Conservation (phyloP, 2,329 filamentous ascomycete genomes). For the Aspergillus clavatus region DNA sequence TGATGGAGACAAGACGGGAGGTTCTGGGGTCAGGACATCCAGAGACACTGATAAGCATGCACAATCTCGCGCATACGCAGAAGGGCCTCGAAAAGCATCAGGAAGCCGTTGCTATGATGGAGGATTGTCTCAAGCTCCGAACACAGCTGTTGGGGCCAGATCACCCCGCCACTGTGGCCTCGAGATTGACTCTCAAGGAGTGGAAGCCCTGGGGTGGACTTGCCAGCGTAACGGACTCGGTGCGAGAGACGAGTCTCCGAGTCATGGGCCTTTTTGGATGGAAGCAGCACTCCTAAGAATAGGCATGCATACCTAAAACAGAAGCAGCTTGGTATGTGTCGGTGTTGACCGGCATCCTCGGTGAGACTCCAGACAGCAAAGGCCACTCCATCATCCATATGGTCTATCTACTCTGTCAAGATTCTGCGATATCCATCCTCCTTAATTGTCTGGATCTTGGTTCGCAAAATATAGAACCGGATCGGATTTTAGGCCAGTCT, state of each 20-base stretch:
- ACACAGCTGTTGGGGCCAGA: neutral
- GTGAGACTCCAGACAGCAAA: too few species aligned
- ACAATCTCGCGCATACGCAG: neutral
- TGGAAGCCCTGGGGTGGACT: neutral
- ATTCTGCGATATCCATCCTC: too few species aligned
- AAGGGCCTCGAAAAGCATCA: slow-evolving; percentile 3
- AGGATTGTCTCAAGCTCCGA: neutral
- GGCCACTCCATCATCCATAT: too few species aligned
- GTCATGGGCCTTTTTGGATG: neutral
- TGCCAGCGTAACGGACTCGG: neutral
- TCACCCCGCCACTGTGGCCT: neutral
- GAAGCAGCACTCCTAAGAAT: too few species aligned
- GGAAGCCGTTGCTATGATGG: neutral
- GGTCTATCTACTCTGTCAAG: too few species aligned
- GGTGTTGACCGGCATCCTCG: too few species aligned
- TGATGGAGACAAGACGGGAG: neutral
- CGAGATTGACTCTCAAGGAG: neutral
- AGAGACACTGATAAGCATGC: neutral
- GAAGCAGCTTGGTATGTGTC: too few species aligned
- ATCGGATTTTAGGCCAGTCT: too few species aligned
- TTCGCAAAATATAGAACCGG: too few species aligned
- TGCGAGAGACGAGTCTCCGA: neutral
- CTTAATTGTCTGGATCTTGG: too few species aligned
- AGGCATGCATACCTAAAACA: too few species aligned
- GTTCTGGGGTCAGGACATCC: neutral